Evolutionary conservation across 805 yeast species (phyloP), one percentile per base, ranked within the genome.

Genomic region (Kodamaea nitidulidarum): DNA sequence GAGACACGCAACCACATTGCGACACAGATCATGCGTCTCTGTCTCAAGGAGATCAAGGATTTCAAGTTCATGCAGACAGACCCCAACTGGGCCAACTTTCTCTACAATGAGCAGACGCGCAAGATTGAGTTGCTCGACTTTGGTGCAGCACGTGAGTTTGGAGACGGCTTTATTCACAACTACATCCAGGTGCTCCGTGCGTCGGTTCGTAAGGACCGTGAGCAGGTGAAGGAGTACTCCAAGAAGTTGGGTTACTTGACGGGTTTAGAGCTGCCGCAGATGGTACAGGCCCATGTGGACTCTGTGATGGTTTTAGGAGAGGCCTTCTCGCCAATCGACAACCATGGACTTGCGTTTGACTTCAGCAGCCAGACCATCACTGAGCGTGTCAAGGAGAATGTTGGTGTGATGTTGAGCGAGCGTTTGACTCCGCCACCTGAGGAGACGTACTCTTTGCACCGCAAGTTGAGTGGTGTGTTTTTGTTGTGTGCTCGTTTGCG

Each of bases 51-150:
- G 63, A 85, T 93, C 58, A 86, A 88, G 10, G 67, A 76, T 50
- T 90, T 84, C 67, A 76, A 75, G 53, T 91, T 83, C 65, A 93
- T 93, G 98, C 98, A 93, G 65, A 91, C 98, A 1, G 98, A 93
- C 65, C 98, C 98, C 37, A 93, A 93, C 61, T 93, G 98, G 98
- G 97, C 98, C 32, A 93, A 93, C 60, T 93, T 93, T 65, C 64
- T 93, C 43, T 88, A 85, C 66, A 88, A 93, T 55, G 70, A 70
- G 24, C 50, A 66, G n/a, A 79, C 88, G 2, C 63, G 75, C 17
- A 80, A 83, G 58, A 78, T 93, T 41, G 97, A 91, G 60, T 69
- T 93, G 40, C 67, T 93, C 38, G 98, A 93, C 64, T 93, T 93
- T 63, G 98, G 98, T 35, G 98, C 98, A 1, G 83, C 96, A 4